Evolutionary conservation across 306 rosid genomes (phyloP).

Genomic region (Lathyrus aphaca): DNA sequence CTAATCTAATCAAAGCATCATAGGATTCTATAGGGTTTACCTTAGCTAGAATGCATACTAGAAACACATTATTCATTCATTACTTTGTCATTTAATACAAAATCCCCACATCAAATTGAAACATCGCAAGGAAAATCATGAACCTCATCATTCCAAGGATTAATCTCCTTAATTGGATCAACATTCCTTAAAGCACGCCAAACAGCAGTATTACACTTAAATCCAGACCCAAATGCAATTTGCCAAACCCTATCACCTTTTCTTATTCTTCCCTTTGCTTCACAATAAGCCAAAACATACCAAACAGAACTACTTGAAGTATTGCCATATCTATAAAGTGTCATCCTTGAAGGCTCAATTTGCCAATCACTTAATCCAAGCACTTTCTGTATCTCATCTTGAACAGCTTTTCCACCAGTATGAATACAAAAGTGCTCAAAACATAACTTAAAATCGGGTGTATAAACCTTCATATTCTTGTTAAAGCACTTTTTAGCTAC

Average conservation of each 20-base stretch:
- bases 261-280: slow-evolving; percentile 35
- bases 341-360: slow-evolving; percentile 38
- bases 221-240: slow-evolving; percentile 40
- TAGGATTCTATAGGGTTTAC: neutral
- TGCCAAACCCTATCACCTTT: slow-evolving; percentile 40
- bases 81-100: neutral
- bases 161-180: slow-evolving; percentile 13
- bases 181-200: slow-evolving; percentile 30
- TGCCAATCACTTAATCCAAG: slow-evolving; percentile 24
- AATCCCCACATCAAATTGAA: slow-evolving; percentile 4
- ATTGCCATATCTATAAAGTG: slow-evolving; percentile 33
- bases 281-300: slow-evolving; percentile 36
- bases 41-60: neutral
- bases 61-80: neutral
- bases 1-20: neutral
- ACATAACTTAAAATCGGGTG: slow-evolving; percentile 37
- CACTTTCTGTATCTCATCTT: slow-evolving; percentile 22
- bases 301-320: slow-evolving; percentile 42
- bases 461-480: slow-evolving; percentile 1
- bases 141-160: slow-evolving; percentile 37
- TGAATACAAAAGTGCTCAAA: slow-evolving; percentile 34
- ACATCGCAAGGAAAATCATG: slow-evolving; percentile 33
- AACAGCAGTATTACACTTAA: slow-evolving; percentile 44
- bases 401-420: slow-evolving; percentile 34
- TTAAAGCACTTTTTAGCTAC: neutral